Percentiles rank a stretch among this genome's conserved stretches.
phyloP scores from a whole-genome alignment of 164 flowering plant genomes.

The Taxillus chinensis region DNA sequence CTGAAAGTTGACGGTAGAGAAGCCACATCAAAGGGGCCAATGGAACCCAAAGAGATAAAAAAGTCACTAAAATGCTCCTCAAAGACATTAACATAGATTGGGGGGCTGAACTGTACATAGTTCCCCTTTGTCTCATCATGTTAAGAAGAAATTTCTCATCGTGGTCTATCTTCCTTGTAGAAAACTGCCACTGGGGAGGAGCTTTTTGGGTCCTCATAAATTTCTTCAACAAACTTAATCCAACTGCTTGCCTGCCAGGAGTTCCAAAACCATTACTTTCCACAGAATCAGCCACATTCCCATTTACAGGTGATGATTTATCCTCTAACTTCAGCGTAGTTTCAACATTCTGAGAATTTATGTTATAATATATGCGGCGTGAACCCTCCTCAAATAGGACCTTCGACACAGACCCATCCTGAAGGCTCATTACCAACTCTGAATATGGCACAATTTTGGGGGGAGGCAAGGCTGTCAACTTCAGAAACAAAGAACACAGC shows the following conservation, averaged over 20 bases:
- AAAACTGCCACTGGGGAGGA: slow-evolving; percentile 66
- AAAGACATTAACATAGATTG: slow-evolving; percentile 55
- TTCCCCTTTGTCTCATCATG: slow-evolving; percentile 85
- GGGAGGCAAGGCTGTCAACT: slow-evolving; percentile 48
- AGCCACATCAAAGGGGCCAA: slow-evolving; percentile 92
- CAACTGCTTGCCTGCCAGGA: slow-evolving; percentile 1
- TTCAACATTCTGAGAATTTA: slow-evolving; percentile 13
- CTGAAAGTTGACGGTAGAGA: slow-evolving; percentile 78
- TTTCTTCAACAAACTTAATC: slow-evolving; percentile 18
- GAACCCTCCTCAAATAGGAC: slow-evolving; percentile 91
- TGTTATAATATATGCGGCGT: slow-evolving; percentile 63
- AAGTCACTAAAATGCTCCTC: slow-evolving; percentile 62
- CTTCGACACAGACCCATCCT: slow-evolving; percentile 49
- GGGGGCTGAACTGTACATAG: slow-evolving; percentile 72
- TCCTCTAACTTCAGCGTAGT: slow-evolving; percentile 16
- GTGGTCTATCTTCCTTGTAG: slow-evolving; percentile 79
- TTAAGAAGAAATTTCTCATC: slow-evolving; percentile 84
- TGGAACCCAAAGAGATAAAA: slow-evolving; percentile 84
- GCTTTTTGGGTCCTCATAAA: slow-evolving; percentile 19
- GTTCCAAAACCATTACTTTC: slow-evolving; percentile 11
- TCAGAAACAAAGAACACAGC: slow-evolving; percentile 59
- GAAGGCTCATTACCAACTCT: slow-evolving; percentile 60
- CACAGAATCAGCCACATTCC: slow-evolving; percentile 13
- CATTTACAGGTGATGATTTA: slow-evolving; percentile 10
- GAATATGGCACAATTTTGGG: slow-evolving; percentile 78